Base-by-base conservation (phyloP, 1,284 basidiomycete species). In the Cutaneotrichosporon sp. region DNA sequence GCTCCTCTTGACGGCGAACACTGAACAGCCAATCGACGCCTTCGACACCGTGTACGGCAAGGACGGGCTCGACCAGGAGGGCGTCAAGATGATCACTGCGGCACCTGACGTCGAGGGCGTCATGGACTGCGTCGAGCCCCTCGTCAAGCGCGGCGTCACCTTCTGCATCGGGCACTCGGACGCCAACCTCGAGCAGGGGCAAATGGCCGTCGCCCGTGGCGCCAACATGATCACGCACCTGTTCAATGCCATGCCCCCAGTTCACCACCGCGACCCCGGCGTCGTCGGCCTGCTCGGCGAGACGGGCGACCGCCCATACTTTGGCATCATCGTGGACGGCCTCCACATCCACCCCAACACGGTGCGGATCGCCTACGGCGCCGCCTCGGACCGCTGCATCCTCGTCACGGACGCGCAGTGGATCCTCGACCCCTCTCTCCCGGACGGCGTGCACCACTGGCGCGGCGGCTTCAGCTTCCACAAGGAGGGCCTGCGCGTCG, bases 311-410 rank as follows among this genome's bases (percentile, higher is more conserved):
- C 81, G 90, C 63, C 91, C 92, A 20, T 93, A 87, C 79, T 95
- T 90, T 72, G 91, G 90, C 58, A 81, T 95, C 63, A 95, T 95
- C 64, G 91, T 92, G 13, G 92, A 95, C 74, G 92, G 92, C 0
- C 87, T 92, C 60, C 92, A 95, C 76, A 90, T 87, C 27, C 92
- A 95, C 77, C 92, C 92, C 4, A 91, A 92, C 78, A 91, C 90
- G 50, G 90, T 95, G 57, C 83, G 90, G 69, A 82, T 95, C 63
- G 92, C 92, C 1, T 94, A 94, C 76, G 86, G 87, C 38, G 85
- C 89, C 0, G 87, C 88, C 69, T 88, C 89, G 1, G 87, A 90
- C 13, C 89, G 91, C 0, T 95, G 92, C 71, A 86, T 95, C 46
- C 81, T 95, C 42, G 89, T 95, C 56, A 93, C 91, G 0, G 92